These are phyloP conservation scores for Kondoa subrosea DNA, from an alignment of 768 basidiomycete genomes.

Conservation along the genomic window DNA sequence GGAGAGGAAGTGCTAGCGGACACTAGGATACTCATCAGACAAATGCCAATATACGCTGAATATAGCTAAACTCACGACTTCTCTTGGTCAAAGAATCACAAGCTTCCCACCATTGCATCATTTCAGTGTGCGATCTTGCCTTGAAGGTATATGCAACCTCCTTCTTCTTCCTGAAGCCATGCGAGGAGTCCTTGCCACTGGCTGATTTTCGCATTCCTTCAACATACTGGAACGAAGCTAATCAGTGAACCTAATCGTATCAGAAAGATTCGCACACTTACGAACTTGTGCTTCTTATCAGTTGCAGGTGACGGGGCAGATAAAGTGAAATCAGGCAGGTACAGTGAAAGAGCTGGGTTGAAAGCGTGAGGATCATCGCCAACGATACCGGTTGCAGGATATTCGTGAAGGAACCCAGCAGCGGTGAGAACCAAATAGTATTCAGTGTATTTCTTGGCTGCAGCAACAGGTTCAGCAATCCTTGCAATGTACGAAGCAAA, in stretches of 20 bases:
- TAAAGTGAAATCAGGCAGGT: constrained; percentile 29
- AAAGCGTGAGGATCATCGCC: constrained; percentile 27
- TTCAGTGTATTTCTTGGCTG: too few species aligned
- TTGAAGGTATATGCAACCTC: constrained; percentile 27
- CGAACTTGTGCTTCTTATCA: constrained; percentile 21
- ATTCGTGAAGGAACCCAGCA: constrained; percentile 30
- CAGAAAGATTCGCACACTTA: background rate
- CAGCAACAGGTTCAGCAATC: too few species aligned
- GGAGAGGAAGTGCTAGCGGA: too few species aligned
- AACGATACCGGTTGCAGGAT: constrained; percentile 24
- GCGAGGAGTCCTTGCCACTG: constrained; percentile 21
- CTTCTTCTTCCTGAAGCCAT: constrained; percentile 20
- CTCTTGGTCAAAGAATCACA: constrained; percentile 21
- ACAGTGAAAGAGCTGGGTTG: constrained; percentile 27
- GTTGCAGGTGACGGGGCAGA: constrained; percentile 22
- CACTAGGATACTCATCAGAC: background rate
- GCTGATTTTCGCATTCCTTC: constrained; percentile 12
- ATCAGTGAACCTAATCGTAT: background rate
- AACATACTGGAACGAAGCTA: background rate
- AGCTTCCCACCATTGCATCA: constrained; percentile 21
- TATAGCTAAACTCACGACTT: constrained; percentile 17
- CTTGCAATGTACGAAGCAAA: too few species aligned
- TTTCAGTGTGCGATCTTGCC: constrained; percentile 22
- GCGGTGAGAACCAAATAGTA: constrained; percentile 28
- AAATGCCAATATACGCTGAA: background rate